Evolutionary conservation across 2,329 filamentous ascomycete genomes (phyloP).

Genomic region (Diaporthe velutina): DNA sequence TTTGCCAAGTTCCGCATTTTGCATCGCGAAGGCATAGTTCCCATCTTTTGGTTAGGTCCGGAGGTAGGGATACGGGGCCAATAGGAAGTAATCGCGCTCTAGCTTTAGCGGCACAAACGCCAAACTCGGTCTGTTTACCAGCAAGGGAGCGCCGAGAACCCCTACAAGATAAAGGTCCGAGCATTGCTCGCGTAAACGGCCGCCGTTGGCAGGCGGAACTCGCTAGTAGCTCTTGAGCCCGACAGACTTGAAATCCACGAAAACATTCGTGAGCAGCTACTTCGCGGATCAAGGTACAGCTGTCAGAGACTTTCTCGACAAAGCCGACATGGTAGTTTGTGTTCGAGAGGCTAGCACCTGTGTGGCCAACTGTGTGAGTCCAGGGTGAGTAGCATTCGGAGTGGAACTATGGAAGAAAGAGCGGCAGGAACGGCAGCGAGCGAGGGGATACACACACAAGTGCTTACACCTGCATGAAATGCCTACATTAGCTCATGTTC

Average conservation of each 20-base stretch:
- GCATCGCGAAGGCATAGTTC: neutral
- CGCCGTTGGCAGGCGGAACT: neutral
- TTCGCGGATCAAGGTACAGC: neutral
- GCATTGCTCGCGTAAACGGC: neutral
- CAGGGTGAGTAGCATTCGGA: constrained; percentile 2
- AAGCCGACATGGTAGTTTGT: neutral
- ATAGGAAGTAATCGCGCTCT: constrained; percentile 1
- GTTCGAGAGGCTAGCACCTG: neutral
- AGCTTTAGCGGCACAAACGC: constrained; percentile 5
- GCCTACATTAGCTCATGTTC: neutral
- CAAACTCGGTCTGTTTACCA: neutral
- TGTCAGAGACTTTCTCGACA: neutral
- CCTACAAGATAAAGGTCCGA: neutral
- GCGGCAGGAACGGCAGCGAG: neutral
- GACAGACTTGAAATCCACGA: neutral
- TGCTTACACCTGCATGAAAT: constrained; percentile 15
- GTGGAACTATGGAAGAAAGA: neutral
- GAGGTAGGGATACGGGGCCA: constrained; percentile 2
- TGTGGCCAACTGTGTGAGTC: neutral
- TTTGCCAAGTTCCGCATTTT: neutral
- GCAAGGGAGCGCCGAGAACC: constrained; percentile 20
- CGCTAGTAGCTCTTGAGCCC: neutral
- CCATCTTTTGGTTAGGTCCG: neutral
- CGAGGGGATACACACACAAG: neutral
- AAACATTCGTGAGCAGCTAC: neutral